phyloP scores from a whole-genome alignment of 306 rosid genomes.

The barrel medic (Medicago truncatula) region DNA sequence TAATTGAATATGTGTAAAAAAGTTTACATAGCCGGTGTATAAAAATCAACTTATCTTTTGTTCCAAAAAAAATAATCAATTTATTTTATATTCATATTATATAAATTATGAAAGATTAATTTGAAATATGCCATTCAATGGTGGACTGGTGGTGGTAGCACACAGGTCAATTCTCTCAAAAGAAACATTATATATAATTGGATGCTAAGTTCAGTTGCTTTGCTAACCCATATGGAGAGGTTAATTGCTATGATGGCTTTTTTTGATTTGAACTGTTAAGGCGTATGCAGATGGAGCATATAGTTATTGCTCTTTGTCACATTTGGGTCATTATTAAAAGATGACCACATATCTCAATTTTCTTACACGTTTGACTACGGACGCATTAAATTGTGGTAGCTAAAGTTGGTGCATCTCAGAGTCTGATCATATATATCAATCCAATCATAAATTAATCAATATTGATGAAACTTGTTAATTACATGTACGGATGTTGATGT shows the following conservation, averaged over 20 bases:
- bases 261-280: constrained; percentile 43
- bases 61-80: no score
- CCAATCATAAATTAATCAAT: constrained; percentile 36
- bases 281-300: constrained; percentile 34
- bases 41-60: no score
- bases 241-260: constrained; percentile 38
- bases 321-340: constrained; percentile 14
- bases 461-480: constrained; percentile 18
- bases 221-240: constrained; percentile 43
- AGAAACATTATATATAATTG: not conserved
- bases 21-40: no score
- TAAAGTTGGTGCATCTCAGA: constrained; percentile 30
- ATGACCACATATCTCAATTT: constrained; percentile 7
- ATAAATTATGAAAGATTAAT: no score
- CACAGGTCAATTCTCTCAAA: not conserved
- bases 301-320: constrained; percentile 28
- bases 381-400: constrained; percentile 32
- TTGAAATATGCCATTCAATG: not conserved
- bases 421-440: constrained; percentile 20
- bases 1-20: no score
- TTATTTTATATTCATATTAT: no score
- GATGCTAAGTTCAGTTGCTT: not conserved
- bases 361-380: constrained; percentile 26
- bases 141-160: constrained; percentile 10
- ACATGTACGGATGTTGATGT: constrained; percentile 29